Base-by-base conservation (phyloP, 2,329 filamentous ascomycete genomes). In the Bipolaris victoriae region DNA sequence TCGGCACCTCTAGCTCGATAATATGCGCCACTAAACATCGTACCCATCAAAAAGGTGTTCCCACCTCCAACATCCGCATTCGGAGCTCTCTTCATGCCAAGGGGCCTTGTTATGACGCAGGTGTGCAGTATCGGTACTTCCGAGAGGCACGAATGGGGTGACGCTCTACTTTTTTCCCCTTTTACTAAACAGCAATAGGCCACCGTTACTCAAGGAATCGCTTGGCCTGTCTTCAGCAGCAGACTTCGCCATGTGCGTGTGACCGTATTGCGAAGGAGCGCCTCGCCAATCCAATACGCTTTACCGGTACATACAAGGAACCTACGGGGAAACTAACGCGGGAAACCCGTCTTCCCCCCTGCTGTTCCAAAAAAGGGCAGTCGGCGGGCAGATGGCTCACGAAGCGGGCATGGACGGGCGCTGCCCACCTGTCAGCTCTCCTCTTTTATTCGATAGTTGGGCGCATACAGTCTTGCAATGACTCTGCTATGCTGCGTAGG, bases 31-130 rank as follows among this genome's bases (percentile, higher is more conserved):
- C 56, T 56, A 55, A 50, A 41, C 35, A 33, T 18, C 26, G 40
- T 50, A 46, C 20, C 31, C 33, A 29, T 22, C 43, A 43, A 22
- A 51, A 44, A 45, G 33, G 49, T 39, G 43, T 52, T 45, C 33
- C 48, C 26, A 52, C 20, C 29, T 53, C 26, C 44, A 59, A 44
- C 55, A 31, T 47, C 54, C 44, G 41, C 33, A 49, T 43, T 13
- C 36, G 50, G 43, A 50, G 20, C 20, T 43, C 43, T 44, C 39
- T 41, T 29, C 47, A 40, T n/a, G 56, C 59, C 59, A 61, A 62
- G 56, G 18, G 43, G 31, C 49, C 41, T 44, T 40, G 26, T 53
- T 62, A 60, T 55, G 57, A 52, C 46, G 46, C 60, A 62, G 49
- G 45, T 37, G 36, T 54, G 49, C 47, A 53, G 45, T 15, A 22